Evolutionary conservation across 1,139 yeast species (phyloP), one percentile per base, ranked within the genome.

Genomic region (Magnusiomyces ingens): DNA sequence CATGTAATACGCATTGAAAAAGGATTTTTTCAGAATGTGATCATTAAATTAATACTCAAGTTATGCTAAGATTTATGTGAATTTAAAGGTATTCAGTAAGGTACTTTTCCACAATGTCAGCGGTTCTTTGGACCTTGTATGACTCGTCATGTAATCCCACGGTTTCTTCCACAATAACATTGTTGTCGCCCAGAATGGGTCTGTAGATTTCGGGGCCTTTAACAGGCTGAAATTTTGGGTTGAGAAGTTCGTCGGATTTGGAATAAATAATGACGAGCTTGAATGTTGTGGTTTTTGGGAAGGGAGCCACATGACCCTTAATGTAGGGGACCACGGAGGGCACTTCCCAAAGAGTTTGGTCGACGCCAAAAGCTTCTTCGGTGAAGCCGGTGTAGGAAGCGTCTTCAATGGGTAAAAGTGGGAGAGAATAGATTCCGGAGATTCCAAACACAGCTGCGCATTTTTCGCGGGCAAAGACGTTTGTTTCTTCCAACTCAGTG

Each of bases 371-470:
- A 1, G 83, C 82, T 17, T 69, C 73, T 1, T 59, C 53, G 3
- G 80, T 76, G 60, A 79, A 78, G 3, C 60, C 65, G 0, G 57
- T 55, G 60, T 80, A 80, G 0, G 58, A 58, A 0, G 79, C 76
- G 57, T 79, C 75, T 59, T 78, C 84, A 1, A 60, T 62, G 1
- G 75, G 60, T 52, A 80, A 64, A 0, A 64, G 66, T 1, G 55
- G 59, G 3, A 80, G 64, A 57, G 78, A 75, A 62, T 75, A 79
- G 46, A 81, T 79, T 0, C 84, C 85, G 58, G 80, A 84, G 3
- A 79, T 64, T 22, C 76, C 67, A 12, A 75, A 60, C 1, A 71
- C 60, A 4, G 58, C 57, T 0, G 55, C 48, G 32, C 71, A 55
- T n/a, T 54, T 49, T 13, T 13, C 1, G 52, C 50, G 44, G 50